These are phyloP conservation scores for Croton laevigatus DNA, from an alignment of 441 rosid genomes.

Conservation along the genomic window DNA sequence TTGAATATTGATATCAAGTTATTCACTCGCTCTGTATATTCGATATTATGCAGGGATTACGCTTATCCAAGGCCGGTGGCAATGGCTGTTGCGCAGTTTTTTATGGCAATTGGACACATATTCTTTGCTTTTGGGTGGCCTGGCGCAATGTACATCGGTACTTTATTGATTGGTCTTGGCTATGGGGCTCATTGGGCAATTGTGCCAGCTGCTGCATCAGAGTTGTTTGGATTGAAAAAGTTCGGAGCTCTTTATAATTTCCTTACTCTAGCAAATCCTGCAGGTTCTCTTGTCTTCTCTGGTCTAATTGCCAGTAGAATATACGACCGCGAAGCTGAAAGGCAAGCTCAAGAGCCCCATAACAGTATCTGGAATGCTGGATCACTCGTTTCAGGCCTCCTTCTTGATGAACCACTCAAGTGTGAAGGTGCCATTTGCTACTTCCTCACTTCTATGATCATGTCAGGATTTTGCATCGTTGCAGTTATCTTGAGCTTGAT, in stretches of 20 bases:
- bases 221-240: constrained; percentile 87
- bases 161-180: constrained; percentile 79
- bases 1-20: constrained; percentile 12
- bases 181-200: constrained; percentile 98
- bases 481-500: constrained; percentile 70
- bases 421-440: constrained; percentile 78
- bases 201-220: constrained; percentile 91
- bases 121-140: constrained; percentile 93
- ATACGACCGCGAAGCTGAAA: constrained; percentile 81
- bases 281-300: constrained; percentile 88
- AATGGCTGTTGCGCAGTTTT: constrained; percentile 68
- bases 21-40: constrained; percentile 12
- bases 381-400: constrained; percentile 29
- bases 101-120: constrained; percentile 85
- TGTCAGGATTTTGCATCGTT: constrained; percentile 77
- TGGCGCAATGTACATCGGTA: constrained; percentile 79
- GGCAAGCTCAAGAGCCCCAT: constrained; percentile 51
- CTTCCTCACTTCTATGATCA: constrained; percentile 82
- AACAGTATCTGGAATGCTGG: constrained; percentile 14
- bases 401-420: constrained; percentile 47
- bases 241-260: constrained; percentile 92
- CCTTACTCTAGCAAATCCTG: constrained; percentile 84
- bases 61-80: constrained; percentile 91
- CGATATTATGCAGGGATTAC: constrained; percentile 44
- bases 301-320: constrained; percentile 82